These are phyloP conservation scores for Fraxinus platypoda DNA, from an alignment of 305 asterid species.

Conservation along the genomic window DNA sequence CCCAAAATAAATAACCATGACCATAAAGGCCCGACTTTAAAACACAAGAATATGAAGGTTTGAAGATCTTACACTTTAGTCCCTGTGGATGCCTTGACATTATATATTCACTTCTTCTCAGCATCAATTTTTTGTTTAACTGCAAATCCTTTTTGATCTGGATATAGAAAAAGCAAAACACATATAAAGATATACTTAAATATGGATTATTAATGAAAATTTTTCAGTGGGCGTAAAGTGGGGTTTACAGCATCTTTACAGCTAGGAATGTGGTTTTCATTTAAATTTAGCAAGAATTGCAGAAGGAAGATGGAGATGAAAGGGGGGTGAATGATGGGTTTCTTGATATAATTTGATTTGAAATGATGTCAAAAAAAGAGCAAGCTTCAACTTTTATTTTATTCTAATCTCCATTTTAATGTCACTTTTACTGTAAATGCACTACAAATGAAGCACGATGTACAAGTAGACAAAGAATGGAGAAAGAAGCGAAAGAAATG, in stretches of 20 bases:
- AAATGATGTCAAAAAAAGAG: slow-evolving; percentile 3
- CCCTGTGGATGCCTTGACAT: not conserved
- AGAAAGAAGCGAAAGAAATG: not conserved
- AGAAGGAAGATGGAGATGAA: not conserved
- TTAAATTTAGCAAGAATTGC: not conserved
- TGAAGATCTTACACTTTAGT: slow-evolving; percentile 30
- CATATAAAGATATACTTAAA: slow-evolving; percentile 25
- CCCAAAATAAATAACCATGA: slow-evolving; percentile 5
- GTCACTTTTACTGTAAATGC: not conserved
- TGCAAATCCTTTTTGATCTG: not conserved
- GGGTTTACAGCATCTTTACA: slow-evolving; percentile 26
- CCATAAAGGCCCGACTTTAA: not conserved
- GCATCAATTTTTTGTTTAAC: not conserved
- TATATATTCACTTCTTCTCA: slow-evolving; percentile 2
- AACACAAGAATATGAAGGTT: slow-evolving; percentile 14
- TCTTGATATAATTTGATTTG: not conserved
- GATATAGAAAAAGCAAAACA: slow-evolving; percentile 10
- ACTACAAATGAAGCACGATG: not conserved
- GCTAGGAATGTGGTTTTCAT: not conserved
- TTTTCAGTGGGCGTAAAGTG: slow-evolving; percentile 33
- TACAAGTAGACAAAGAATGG: not conserved
- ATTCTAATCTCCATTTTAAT: not conserved
- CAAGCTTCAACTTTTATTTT: slow-evolving; percentile 1
- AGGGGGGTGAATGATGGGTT: slow-evolving; percentile 8
- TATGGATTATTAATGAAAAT: slow-evolving; percentile 3